Base-by-base conservation (phyloP, 1,284 basidiomycete species). In the Wolfiporia cocos region DNA sequence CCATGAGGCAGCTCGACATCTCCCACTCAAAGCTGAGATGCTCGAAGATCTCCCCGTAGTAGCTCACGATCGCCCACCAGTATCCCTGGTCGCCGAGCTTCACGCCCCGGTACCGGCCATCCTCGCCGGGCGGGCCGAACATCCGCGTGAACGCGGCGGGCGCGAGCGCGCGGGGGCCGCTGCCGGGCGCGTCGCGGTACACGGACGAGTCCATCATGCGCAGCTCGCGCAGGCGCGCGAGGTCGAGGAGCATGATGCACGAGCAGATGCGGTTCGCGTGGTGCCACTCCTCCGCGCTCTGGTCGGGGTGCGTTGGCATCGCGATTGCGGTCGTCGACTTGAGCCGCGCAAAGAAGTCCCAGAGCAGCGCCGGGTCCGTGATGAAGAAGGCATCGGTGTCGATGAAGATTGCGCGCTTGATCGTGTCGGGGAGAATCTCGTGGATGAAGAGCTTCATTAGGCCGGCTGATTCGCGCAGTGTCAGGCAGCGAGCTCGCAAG, bases 371-470 rank as follows among this genome's bases (percentile, higher is more conserved):
- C 2, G 72, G 69, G 47, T 74, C 69, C 11, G 66, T 59, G 42
- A 73, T 65, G 55, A 73, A 69, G 47, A 73, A 61, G 1, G 71
- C 69, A 50, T 74, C 71, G 6, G 71, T 72, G 53, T 74, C 72
- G 43, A 74, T 54, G 50, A 65, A 74, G 41, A 73, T 71, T 14
- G 64, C 63, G 52, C 64, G 69, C 42, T 60, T 56, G 36, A 73
- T 65, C 23, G 57, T 46, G 11, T 52, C 37, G 6, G 64, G 68
- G 33, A 71, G 52, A 17, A 71, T 63, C 45, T 71, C 68, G 46
- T 71, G 69, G 39, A 71, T 60, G 52, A 72, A 70, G 23, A 72
- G 57, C 47, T 72, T 71, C 66, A 72, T 69, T 38, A 70, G 62
- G 7, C 69, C 69, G 39, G 65, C 68, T 71, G 41, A 7, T 11